Percentiles rank a stretch among this genome's conserved stretches.
Conservation (phyloP, 2,329 filamentous ascomycete genomes). For the Colletotrichum chrysophilum region DNA sequence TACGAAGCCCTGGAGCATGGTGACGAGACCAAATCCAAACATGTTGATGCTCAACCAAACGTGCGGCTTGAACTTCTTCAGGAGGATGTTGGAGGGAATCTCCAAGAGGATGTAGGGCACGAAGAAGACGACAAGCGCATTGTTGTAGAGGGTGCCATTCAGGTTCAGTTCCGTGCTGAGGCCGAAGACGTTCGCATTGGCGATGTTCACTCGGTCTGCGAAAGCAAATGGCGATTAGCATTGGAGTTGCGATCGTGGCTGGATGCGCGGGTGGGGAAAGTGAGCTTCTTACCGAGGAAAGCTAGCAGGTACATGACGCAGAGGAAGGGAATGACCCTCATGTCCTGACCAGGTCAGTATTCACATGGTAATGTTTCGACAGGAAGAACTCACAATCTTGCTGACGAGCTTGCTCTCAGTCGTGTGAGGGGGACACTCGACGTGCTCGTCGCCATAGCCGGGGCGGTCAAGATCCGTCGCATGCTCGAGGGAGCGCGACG, state of each 20-base stretch:
- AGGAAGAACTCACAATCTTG: conserved; percentile 57
- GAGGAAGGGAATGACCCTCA: conserved; percentile 74
- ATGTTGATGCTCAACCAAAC: conserved; percentile 83
- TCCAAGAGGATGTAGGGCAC: conserved; percentile 80
- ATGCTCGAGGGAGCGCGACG: conserved; percentile 11
- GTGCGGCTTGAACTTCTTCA: conserved; percentile 54
- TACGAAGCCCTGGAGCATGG: conserved; percentile 78
- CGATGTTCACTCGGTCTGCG: conserved; percentile 75
- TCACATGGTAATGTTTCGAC: neutral
- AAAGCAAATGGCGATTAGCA: neutral
- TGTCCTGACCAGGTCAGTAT: conserved; percentile 37
- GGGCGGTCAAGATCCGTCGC: conserved; percentile 13
- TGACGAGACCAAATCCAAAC: conserved; percentile 81
- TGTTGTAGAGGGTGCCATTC: conserved; percentile 69
- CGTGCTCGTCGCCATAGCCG: neutral
- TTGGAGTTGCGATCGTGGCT: neutral
- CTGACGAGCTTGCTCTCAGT: conserved; percentile 69
- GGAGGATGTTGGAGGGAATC: conserved; percentile 50
- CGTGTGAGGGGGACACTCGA: conserved; percentile 55
- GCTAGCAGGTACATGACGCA: conserved; percentile 75
- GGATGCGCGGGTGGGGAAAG: neutral
- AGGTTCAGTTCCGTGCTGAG: conserved; percentile 68
- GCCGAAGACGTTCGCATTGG: conserved; percentile 74
- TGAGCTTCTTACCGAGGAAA: conserved; percentile 57
- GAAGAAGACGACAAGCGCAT: conserved; percentile 81